phyloP scores from a whole-genome alignment of 225 moss, liverwort and hornwort genomes.

The Bryoerythrophyllum caledonicum region DNA sequence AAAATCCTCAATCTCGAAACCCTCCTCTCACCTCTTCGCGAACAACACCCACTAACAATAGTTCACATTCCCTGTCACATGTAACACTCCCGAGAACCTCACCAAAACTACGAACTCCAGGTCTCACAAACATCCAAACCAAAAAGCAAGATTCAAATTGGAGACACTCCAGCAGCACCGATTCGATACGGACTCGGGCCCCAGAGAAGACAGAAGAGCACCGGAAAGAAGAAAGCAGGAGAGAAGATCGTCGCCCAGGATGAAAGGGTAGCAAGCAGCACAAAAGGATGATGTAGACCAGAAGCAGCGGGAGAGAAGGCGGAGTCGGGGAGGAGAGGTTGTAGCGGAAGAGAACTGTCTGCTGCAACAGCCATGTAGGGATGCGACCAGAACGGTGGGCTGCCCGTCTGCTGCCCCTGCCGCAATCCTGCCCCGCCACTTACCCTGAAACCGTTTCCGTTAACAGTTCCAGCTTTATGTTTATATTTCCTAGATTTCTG shows the following conservation, averaged over 20 bases:
- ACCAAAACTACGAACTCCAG: background rate
- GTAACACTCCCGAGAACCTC: background rate
- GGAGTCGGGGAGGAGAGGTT: background rate
- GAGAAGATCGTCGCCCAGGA: background rate
- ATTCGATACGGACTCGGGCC: background rate
- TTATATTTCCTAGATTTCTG: too few species aligned
- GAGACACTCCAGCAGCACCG: background rate
- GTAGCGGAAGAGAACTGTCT: background rate
- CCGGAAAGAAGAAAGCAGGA: too few species aligned
- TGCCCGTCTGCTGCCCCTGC: background rate
- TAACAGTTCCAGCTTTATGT: too few species aligned
- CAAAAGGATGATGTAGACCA: background rate
- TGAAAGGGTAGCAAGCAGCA: background rate
- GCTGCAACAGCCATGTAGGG: slow-evolving; percentile 19
- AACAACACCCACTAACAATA: too few species aligned
- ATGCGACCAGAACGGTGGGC: slow-evolving; percentile 18
- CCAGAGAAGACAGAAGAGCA: background rate
- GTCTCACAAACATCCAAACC: background rate
- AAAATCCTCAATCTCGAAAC: background rate
- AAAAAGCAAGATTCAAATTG: background rate
- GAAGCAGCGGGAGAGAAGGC: background rate
- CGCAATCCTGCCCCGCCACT: background rate
- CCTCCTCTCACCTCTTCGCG: background rate
- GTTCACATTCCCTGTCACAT: background rate
- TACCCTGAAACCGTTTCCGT: too few species aligned